Conservation (phyloP, 495 filamentous ascomycete species). For the Aspergillus biplanus region DNA sequence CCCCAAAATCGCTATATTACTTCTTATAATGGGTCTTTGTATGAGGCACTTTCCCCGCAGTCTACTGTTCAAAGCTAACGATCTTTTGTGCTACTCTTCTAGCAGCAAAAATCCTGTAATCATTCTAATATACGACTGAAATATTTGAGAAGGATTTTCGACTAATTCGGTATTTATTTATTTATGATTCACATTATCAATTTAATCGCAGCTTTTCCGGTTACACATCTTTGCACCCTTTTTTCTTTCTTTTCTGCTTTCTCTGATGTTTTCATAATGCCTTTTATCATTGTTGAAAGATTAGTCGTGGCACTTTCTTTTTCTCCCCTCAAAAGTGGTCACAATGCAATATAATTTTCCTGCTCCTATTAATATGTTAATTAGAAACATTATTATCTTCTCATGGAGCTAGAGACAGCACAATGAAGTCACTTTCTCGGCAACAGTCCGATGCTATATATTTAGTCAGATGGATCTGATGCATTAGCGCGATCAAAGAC, state of each 20-base stretch:
- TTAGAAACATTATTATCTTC: not conserved
- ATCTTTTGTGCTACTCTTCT: not conserved
- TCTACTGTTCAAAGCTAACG: not conserved
- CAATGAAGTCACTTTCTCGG: not conserved
- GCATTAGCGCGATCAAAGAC: not conserved
- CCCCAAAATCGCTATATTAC: conserved; percentile 23
- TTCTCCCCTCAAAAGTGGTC: not conserved
- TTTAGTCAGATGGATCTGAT: not conserved
- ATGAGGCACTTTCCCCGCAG: not conserved
- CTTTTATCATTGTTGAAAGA: not conserved
- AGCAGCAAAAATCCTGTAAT: not conserved
- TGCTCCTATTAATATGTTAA: not conserved
- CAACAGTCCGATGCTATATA: not conserved
- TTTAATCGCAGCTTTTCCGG: no score
- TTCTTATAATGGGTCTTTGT: conserved; percentile 32
- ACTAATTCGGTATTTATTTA: not conserved
- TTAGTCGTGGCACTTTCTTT: not conserved
- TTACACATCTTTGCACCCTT: no score
- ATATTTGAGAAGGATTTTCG: not conserved
- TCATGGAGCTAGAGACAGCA: not conserved
- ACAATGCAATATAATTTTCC: not conserved
- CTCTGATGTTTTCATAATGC: no score
- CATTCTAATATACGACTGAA: not conserved
- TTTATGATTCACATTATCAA: not conserved
- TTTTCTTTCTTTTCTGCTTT: no score